Evolutionary conservation across 352 stramenopile genomes (phyloP).

Genomic region (Globisporangium cederbergense): DNA sequence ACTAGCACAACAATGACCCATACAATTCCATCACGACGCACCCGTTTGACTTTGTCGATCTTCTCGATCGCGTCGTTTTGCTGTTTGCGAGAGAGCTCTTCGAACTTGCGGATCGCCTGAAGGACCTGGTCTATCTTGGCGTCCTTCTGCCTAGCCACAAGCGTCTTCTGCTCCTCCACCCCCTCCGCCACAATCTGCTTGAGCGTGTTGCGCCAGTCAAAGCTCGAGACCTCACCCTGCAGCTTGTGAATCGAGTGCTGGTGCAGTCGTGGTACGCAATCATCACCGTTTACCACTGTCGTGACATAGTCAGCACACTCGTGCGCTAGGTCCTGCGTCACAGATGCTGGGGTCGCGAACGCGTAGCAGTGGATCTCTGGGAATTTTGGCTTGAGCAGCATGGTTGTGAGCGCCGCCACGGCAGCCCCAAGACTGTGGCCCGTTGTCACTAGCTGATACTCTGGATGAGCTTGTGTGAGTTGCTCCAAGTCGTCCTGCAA

Average conservation of each 20-base stretch:
- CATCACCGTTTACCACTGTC: slow-evolving; percentile 72
- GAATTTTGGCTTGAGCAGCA: slow-evolving; percentile 41
- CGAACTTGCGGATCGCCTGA: slow-evolving; percentile 34
- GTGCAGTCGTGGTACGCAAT: slow-evolving; percentile 78
- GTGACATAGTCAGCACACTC: slow-evolving; percentile 60
- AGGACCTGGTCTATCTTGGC: slow-evolving; percentile 46
- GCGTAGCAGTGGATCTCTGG: slow-evolving; percentile 54
- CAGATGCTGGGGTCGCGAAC: slow-evolving; percentile 70
- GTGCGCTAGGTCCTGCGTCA: slow-evolving; percentile 57
- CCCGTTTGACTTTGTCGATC: slow-evolving; percentile 46
- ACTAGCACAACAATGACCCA: neutral
- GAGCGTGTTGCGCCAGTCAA: slow-evolving; percentile 62
- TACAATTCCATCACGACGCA: slow-evolving; percentile 5
- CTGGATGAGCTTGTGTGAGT: slow-evolving; percentile 36
- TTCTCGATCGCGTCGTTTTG: slow-evolving; percentile 43
- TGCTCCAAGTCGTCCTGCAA: slow-evolving; percentile 44
- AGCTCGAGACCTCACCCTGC: slow-evolving; percentile 58
- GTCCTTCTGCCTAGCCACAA: slow-evolving; percentile 43
- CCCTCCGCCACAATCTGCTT: slow-evolving; percentile 56
- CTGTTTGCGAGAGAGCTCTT: slow-evolving; percentile 42
- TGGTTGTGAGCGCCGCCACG: slow-evolving; percentile 61
- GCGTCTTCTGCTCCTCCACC: slow-evolving; percentile 50
- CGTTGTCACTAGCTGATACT: slow-evolving; percentile 58
- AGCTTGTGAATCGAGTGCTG: slow-evolving; percentile 68
- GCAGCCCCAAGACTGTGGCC: slow-evolving; percentile 73